These are phyloP conservation scores for Myxozyma neotropica DNA, from an alignment of 805 yeast genomes.

Conservation along the genomic window DNA sequence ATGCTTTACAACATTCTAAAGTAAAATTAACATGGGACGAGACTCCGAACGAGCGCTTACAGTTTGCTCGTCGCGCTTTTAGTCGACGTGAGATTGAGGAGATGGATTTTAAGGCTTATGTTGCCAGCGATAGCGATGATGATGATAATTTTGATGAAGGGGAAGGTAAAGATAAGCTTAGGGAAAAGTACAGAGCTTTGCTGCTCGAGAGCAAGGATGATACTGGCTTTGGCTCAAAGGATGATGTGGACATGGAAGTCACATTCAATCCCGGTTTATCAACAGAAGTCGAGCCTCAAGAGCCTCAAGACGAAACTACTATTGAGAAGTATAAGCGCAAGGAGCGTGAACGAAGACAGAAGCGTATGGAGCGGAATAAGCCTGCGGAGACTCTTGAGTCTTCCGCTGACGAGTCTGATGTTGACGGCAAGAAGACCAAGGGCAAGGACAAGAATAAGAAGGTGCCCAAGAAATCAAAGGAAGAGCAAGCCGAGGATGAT, in stretches of 20 bases:
- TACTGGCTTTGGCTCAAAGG: slow-evolving; percentile 48
- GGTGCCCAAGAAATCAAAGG: slow-evolving; percentile 28
- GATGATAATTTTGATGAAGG: slow-evolving; percentile 52
- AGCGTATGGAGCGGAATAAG: slow-evolving; percentile 63
- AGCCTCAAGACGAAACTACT: slow-evolving; percentile 62
- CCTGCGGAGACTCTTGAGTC: slow-evolving; percentile 45
- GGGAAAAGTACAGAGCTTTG: slow-evolving; percentile 64
- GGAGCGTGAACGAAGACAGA: slow-evolving; percentile 86
- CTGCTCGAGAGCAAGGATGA: slow-evolving; percentile 42
- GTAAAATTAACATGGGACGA: slow-evolving; percentile 98
- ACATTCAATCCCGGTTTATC: slow-evolving; percentile 89
- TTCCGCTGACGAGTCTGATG: slow-evolving; percentile 31
- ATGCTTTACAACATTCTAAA: slow-evolving; percentile 93
- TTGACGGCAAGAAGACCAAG: slow-evolving; percentile 41
- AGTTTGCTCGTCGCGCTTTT: slow-evolving; percentile 76
- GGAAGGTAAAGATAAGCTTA: slow-evolving; percentile 41
- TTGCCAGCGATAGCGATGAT: slow-evolving; percentile 70
- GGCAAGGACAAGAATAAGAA: slow-evolving; percentile 32
- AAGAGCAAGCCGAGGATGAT: slow-evolving; percentile 41
- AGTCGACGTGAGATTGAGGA: slow-evolving; percentile 74
- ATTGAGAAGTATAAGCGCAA: slow-evolving; percentile 80
- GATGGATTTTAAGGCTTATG: slow-evolving; percentile 80
- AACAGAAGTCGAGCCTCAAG: slow-evolving; percentile 45
- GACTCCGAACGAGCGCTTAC: slow-evolving; percentile 86
- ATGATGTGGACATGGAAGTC: slow-evolving; percentile 88